These are phyloP conservation scores for Dothidotthia symphoricarpi DNA, from an alignment of 2,329 filamentous ascomycete species.

Conservation along the genomic window DNA sequence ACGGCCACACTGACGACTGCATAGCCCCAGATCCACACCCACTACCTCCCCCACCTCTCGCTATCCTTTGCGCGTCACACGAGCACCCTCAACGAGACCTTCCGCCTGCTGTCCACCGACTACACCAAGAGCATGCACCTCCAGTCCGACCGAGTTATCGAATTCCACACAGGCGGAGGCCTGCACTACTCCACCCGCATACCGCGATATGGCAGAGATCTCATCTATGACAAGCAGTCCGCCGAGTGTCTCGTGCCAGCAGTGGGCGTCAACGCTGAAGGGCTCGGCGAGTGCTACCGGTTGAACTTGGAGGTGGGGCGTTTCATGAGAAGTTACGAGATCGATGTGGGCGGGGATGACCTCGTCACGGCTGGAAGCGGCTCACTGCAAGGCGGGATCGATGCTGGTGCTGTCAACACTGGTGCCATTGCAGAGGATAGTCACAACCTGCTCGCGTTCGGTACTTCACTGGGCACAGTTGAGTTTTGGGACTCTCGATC, in stretches of 20 bases:
- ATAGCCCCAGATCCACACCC: slow-evolving; percentile 88
- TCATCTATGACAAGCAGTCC: slow-evolving; percentile 77
- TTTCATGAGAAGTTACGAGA: slow-evolving; percentile 90
- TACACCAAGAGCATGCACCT: slow-evolving; percentile 94
- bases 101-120: slow-evolving; percentile 82
- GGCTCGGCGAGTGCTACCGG: slow-evolving; percentile 87
- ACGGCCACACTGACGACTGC: slow-evolving; percentile 48
- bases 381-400: slow-evolving; percentile 81
- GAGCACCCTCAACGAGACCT: slow-evolving; percentile 85
- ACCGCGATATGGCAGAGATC: slow-evolving; percentile 86
- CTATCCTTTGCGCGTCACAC: slow-evolving; percentile 95
- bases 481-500: slow-evolving; percentile 95
- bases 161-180: slow-evolving; percentile 87
- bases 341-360: slow-evolving; percentile 86
- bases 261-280: slow-evolving; percentile 81
- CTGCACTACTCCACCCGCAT: slow-evolving; percentile 87
- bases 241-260: slow-evolving; percentile 85
- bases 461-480: slow-evolving; percentile 90
- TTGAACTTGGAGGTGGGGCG: slow-evolving; percentile 88
- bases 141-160: slow-evolving; percentile 84
- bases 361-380: slow-evolving; percentile 63
- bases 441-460: slow-evolving; percentile 89
- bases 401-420: slow-evolving; percentile 81
- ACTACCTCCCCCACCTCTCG: slow-evolving; percentile 88
- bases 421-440: slow-evolving; percentile 83